Conservation (phyloP, 2,329 filamentous ascomycete genomes). For the Alternaria sp. region DNA sequence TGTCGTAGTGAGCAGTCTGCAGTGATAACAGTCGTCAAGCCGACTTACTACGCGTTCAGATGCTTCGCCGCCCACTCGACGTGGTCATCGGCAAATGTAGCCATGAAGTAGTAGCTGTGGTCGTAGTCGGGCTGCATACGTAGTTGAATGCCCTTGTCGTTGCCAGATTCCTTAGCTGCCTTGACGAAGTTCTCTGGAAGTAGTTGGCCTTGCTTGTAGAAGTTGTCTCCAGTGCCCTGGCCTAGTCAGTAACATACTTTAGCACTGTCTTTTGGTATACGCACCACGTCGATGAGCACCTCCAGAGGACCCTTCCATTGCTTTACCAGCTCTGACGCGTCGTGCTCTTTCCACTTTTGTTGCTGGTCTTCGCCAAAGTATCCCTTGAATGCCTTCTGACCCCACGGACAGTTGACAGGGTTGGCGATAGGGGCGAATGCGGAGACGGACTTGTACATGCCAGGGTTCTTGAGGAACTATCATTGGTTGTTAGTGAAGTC, state of each 20-base stretch:
- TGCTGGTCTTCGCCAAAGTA: constrained; percentile 82
- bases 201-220: constrained; percentile 93
- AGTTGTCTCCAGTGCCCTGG: constrained; percentile 90
- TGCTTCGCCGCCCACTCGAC: constrained; percentile 91
- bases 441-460: constrained; percentile 85
- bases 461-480: constrained; percentile 87
- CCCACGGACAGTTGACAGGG: constrained; percentile 87
- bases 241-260: neutral
- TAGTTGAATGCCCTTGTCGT: constrained; percentile 74
- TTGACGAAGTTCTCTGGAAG: constrained; percentile 90
- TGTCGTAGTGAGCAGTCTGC: constrained; percentile 39
- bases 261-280: constrained; percentile 47
- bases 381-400: constrained; percentile 90
- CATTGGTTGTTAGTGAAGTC: constrained; percentile 10
- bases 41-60: constrained; percentile 65
- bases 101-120: constrained; percentile 97
- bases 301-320: constrained; percentile 76
- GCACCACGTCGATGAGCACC: constrained; percentile 84
- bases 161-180: constrained; percentile 78
- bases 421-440: constrained; percentile 93
- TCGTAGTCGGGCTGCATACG: constrained; percentile 93
- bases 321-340: constrained; percentile 88
- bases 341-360: constrained; percentile 84
- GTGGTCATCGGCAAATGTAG: constrained; percentile 88
- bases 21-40: constrained; percentile 2